Conservation (phyloP, 306 rosid species). For the Rosa multiflora region DNA sequence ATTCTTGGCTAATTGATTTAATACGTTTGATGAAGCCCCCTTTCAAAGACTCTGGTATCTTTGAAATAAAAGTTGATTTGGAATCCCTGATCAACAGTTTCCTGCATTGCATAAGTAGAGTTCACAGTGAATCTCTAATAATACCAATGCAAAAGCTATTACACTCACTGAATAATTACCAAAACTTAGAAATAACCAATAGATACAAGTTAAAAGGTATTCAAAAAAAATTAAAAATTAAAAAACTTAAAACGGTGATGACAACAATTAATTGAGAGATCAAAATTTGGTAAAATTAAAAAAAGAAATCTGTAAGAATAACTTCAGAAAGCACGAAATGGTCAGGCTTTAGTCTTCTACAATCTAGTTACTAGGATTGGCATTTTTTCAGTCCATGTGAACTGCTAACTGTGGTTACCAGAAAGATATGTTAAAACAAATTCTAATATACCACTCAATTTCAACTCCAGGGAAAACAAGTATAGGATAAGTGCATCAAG, state of each 20-base stretch:
- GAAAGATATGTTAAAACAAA: background rate
- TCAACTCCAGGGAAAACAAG: background rate
- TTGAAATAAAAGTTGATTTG: constrained; percentile 46
- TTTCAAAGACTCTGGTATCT: constrained; percentile 66
- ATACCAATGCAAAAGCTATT: background rate
- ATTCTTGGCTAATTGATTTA: constrained; percentile 53
- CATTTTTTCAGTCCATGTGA: background rate
- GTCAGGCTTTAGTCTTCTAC: background rate
- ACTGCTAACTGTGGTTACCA: background rate
- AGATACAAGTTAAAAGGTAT: background rate
- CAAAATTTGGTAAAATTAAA: too few species aligned
- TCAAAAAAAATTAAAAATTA: background rate
- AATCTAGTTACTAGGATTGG: background rate
- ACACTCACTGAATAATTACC: background rate
- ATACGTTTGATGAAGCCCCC: constrained; percentile 58
- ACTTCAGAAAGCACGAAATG: background rate
- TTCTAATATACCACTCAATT: background rate
- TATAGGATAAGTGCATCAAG: background rate
- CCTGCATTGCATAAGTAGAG: constrained; percentile 48
- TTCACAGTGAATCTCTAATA: background rate
- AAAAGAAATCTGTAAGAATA: background rate
- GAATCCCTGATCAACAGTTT: constrained; percentile 57
- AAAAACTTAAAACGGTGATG: background rate
- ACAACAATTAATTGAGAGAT: too few species aligned
- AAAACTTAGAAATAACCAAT: background rate